Conservation (phyloP, 139 green algal genomes). For the Cymbomonas tetramitiformis region DNA sequence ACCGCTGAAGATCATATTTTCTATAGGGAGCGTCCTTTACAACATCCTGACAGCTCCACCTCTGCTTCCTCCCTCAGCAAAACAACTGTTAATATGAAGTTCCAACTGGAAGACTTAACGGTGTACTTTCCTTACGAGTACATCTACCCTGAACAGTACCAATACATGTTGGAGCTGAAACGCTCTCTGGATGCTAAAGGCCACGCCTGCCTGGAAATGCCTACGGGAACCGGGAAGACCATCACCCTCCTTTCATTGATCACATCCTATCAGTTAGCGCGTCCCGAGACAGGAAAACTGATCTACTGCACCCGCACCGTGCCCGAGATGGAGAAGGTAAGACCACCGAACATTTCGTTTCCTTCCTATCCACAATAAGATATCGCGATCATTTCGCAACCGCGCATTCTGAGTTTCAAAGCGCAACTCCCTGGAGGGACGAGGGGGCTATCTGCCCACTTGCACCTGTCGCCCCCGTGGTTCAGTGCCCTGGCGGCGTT, state of each 20-base stretch:
- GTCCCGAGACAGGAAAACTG: constrained; percentile 89
- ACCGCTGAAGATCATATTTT: no score
- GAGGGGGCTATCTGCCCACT: no score
- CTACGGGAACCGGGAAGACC: constrained; percentile 96
- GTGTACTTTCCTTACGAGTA: constrained; percentile 96
- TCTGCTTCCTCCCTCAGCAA: no score
- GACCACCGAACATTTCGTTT: neutral
- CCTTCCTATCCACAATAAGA: no score
- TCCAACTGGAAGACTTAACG: constrained; percentile 76
- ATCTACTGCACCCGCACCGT: constrained; percentile 97
- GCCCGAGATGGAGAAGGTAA: constrained; percentile 99
- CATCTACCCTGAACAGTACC: constrained; percentile 90
- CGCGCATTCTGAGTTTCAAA: no score
- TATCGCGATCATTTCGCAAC: no score
- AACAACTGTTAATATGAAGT: constrained; percentile 55
- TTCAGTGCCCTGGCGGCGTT: no score
- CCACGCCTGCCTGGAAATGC: constrained; percentile 97
- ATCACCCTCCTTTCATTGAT: constrained; percentile 95
- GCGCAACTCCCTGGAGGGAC: no score
- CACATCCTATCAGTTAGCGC: constrained; percentile 89
- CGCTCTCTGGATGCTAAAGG: constrained; percentile 82
- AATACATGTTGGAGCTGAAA: constrained; percentile 97
- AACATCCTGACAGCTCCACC: no score
- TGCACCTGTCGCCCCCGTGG: no score
- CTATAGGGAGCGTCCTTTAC: no score